phyloP scores from a whole-genome alignment of 306 rosid species.

The Begonia masoniana region DNA sequence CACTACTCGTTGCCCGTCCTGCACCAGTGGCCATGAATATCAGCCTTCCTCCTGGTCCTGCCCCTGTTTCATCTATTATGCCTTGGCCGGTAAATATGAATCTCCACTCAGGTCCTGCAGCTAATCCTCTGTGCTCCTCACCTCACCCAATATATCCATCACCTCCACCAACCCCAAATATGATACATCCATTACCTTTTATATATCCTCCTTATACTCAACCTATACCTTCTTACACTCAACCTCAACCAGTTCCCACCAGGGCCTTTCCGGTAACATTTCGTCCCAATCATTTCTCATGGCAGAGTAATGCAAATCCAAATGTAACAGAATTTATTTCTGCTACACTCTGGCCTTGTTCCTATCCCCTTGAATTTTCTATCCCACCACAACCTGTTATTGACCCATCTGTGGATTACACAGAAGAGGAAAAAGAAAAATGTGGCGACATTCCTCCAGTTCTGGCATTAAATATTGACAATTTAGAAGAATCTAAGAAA shows the following conservation, averaged over 20 bases:
- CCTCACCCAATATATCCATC: conserved; percentile 86
- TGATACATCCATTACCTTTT: conserved; percentile 83
- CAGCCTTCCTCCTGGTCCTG: conserved; percentile 54
- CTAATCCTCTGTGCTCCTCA: conserved; percentile 67
- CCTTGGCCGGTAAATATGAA: conserved; percentile 90
- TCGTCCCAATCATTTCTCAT: conserved; percentile 69
- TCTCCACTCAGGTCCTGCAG: conserved; percentile 65
- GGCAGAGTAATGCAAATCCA: conserved; percentile 69
- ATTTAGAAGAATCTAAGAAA: conserved; percentile 30
- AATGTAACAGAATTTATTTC: conserved; percentile 55
- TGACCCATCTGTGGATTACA: conserved; percentile 40
- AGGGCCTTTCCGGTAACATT: conserved; percentile 62
- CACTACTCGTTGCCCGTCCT: conserved; percentile 52
- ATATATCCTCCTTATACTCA: conserved; percentile 69
- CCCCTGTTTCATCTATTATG: conserved; percentile 43
- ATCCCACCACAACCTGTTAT: conserved; percentile 42
- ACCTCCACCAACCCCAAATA: conserved; percentile 85
- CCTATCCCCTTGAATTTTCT: conserved; percentile 75
- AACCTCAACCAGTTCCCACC: conserved; percentile 57
- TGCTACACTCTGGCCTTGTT: conserved; percentile 56
- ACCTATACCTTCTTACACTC: conserved; percentile 39
- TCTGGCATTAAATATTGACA: conserved; percentile 38
- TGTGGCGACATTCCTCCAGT: conserved; percentile 31
- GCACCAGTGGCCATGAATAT: conserved; percentile 61
- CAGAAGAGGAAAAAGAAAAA: conserved; percentile 32